phyloP scores from a whole-genome alignment of 305 asterid genomes.

The Vinca major region DNA sequence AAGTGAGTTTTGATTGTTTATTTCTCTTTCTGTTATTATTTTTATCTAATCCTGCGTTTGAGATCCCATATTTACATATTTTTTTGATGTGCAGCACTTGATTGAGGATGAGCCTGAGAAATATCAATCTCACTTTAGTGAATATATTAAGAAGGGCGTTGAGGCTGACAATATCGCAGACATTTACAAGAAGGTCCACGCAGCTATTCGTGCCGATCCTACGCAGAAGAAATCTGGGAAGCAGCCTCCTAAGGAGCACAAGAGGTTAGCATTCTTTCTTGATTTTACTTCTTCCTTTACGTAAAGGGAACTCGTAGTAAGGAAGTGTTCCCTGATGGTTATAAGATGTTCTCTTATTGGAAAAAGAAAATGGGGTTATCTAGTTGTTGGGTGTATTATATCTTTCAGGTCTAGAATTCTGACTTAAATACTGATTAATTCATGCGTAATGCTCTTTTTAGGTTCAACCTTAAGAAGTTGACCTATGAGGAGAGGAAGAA shows the following conservation, averaged over 20 bases:
- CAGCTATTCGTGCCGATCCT: constrained; percentile 68
- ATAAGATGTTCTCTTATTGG: neutral
- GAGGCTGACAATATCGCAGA: constrained; percentile 51
- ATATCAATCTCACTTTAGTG: constrained; percentile 51
- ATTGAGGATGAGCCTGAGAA: constrained; percentile 71
- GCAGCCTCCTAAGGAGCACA: constrained; percentile 52
- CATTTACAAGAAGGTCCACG: constrained; percentile 63
- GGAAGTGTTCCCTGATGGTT: neutral
- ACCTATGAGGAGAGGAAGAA: constrained; percentile 72
- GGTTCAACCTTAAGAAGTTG: constrained; percentile 74
- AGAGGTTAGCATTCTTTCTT: constrained; percentile 34
- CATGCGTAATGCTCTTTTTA: constrained; percentile 12
- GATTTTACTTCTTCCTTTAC: neutral
- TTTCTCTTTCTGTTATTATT: neutral
- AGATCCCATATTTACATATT: neutral
- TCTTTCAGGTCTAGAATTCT: neutral
- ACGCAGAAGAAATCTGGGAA: constrained; percentile 42
- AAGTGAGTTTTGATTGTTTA: constrained; percentile 25
- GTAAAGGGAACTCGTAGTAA: no score
- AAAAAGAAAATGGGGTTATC: no score
- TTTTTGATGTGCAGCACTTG: constrained; percentile 28
- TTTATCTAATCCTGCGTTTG: neutral
- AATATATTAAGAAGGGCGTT: constrained; percentile 43
- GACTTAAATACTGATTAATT: neutral
- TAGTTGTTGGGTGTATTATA: no score